Percentiles rank a stretch among this genome's conserved stretches.
These are phyloP conservation scores for Zygotorulaspora sp. DNA, from an alignment of 805 yeast species.

Conservation along the genomic window DNA sequence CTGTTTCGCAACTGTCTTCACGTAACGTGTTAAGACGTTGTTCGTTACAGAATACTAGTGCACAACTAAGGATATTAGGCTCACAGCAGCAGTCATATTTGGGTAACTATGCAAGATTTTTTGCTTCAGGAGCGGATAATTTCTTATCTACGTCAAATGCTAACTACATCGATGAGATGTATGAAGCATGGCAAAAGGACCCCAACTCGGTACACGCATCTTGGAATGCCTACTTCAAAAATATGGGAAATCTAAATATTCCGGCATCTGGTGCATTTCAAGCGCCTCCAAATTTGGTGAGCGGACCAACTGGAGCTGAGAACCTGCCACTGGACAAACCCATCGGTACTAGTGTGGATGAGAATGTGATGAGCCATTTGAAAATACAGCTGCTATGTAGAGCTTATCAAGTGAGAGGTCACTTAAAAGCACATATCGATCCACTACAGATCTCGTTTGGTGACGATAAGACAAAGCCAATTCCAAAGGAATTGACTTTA, in stretches of 20 bases:
- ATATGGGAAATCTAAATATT: conserved; percentile 66
- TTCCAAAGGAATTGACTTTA: conserved; percentile 83
- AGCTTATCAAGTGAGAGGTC: conserved; percentile 99
- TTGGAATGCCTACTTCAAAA: conserved; percentile 96
- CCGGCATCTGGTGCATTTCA: conserved; percentile 72
- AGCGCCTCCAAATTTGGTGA: conserved; percentile 89
- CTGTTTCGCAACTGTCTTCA: conserved; percentile 13
- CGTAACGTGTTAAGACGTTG: conserved; percentile 15
- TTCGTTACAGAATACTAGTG: conserved; percentile 5
- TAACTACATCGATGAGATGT: conserved; percentile 96
- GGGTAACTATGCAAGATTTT: conserved; percentile 8
- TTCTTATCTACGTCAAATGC: conserved; percentile 84
- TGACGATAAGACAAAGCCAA: conserved; percentile 46
- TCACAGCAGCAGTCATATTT: background rate
- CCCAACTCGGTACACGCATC: conserved; percentile 90
- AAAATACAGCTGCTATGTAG: conserved; percentile 95
- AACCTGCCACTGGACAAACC: conserved; percentile 44
- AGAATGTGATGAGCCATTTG: conserved; percentile 79
- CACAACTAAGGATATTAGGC: background rate
- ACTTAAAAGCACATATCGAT: conserved; percentile 89
- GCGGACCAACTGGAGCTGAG: conserved; percentile 71
- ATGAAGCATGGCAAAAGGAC: conserved; percentile 86
- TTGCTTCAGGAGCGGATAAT: conserved; percentile 46
- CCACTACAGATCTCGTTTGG: conserved; percentile 92
- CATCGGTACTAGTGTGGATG: conserved; percentile 44